A percentile compares a stretch with the other conserved stretches of the same genome.
phyloP scores from a whole-genome alignment of 108 stramenopile genomes.

The Schizochytrium sp. region DNA sequence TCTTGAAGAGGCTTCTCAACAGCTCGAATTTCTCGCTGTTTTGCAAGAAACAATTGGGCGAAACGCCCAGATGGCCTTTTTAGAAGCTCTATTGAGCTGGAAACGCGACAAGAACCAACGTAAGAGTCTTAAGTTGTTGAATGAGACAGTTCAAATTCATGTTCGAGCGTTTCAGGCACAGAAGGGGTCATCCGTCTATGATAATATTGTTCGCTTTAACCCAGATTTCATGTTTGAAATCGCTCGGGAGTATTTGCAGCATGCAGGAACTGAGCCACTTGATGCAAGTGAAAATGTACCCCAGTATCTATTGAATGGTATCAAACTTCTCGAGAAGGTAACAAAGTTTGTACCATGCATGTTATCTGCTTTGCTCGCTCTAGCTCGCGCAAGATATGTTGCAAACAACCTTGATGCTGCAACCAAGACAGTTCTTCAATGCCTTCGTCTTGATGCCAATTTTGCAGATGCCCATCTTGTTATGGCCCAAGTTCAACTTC shows the following conservation, averaged over 20 bases:
- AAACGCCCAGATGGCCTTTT: slow-evolving; percentile 66
- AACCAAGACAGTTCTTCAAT: slow-evolving; percentile 55
- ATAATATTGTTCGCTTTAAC: slow-evolving; percentile 63
- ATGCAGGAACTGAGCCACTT: slow-evolving; percentile 3
- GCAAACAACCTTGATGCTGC: slow-evolving; percentile 65
- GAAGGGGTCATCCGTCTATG: slow-evolving; percentile 29
- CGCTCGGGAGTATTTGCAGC: slow-evolving; percentile 71
- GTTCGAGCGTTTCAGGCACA: neutral
- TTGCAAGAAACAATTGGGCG: slow-evolving; percentile 73
- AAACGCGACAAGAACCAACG: slow-evolving; percentile 55
- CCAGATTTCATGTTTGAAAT: slow-evolving; percentile 75
- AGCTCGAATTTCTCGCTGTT: slow-evolving; percentile 77
- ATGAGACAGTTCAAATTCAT: slow-evolving; percentile 66
- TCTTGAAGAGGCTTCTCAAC: slow-evolving; percentile 77
- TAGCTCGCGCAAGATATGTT: slow-evolving; percentile 69
- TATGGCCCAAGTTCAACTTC: slow-evolving; percentile 65
- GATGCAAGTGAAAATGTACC: slow-evolving; percentile 4
- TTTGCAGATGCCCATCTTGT: slow-evolving; percentile 68
- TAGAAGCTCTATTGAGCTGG: slow-evolving; percentile 73
- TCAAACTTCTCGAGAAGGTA: slow-evolving; percentile 68
- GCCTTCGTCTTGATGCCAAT: slow-evolving; percentile 65
- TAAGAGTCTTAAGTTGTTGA: slow-evolving; percentile 63
- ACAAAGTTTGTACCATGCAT: slow-evolving; percentile 69
- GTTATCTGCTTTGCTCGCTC: slow-evolving; percentile 66
- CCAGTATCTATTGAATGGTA: slow-evolving; percentile 61